Base-by-base conservation (phyloP, 768 basidiomycete genomes). In the Ramaria sp. region DNA sequence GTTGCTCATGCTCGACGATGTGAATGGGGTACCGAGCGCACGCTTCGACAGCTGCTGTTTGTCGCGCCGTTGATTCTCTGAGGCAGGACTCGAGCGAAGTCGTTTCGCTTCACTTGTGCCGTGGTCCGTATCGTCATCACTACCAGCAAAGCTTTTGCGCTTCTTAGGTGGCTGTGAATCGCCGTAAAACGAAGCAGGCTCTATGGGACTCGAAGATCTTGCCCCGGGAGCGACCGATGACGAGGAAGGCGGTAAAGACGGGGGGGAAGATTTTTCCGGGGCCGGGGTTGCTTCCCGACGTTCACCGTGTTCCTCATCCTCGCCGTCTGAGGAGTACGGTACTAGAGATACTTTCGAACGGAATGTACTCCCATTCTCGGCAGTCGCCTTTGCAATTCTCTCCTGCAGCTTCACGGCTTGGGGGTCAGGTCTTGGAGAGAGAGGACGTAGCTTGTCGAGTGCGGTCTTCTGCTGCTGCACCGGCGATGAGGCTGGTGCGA, bases 131-230 rank as follows among this genome's bases (percentile, higher is more conserved):
- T 27, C 42, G n/a, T 24, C 39, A n/a, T 54, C 42, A 24, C 30
- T 31, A n/a, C 27, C 39, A 7, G 10, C 30, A 30, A 24, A 48
- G 9, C 42, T 42, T 34, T 56, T 56, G 12, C 54, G 54, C 20
- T 56, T 56, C 27, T 56, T 56, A 13, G 31, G 6, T 17, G 27
- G 27, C 27, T 49, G 24, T 1, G 45, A 7, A 33, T 56, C 22
- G 27, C 54, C 54, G 33, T 56, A 56, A n/a, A 56, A 56, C 12
- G 54, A 47, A n/a, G 22, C 19, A 9, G 46, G 24, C 33, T 41
- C 41, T 20, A 56, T 56, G 24, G 54, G 54, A 56, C 45, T 56
- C 11, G 54, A 47, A 47, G 46, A 47, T 48, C 39, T 30, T 12
- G 39, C 19, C 3, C 22, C 39, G 31, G 34, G 45, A 34, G 45